Base-by-base conservation (phyloP, 1,284 basidiomycete species). In the Puccinia coronata region DNA sequence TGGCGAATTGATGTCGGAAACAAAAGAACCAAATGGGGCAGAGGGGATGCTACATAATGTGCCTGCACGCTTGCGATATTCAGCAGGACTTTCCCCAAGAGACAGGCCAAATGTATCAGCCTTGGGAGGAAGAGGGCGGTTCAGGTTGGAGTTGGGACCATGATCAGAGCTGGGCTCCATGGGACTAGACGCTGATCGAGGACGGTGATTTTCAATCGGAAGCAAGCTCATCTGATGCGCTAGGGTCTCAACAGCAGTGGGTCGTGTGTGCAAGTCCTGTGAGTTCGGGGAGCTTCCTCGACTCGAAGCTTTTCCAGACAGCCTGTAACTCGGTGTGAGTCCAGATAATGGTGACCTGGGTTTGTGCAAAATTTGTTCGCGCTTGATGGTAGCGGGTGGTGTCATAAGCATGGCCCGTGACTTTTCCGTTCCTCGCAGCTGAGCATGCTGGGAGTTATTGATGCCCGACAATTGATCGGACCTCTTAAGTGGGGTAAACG, bases 111-210 rank as follows among this genome's bases (percentile, higher is more conserved):
- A 59, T 14, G 43, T 39, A 28, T 69, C 43, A 11, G 49, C 3
- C 53, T 53, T 36, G 55, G 67, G 53, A 28, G 36, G 31, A 47
- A 57, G 23, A 57, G 72, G 28, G 23, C 53, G 25, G 12, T 20
- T 72, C 67, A 70, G 47, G 25, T 23, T 51, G 4, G 36, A 11
- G 47, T 75, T 39, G 25, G 25, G 11, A 9, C 4, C 23, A 34
- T 47, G n/a, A 25, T 80, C 77, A 49, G 49, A 43, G 20, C 67
- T 69, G 16, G 77, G 77, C 25, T 70, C 77, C 49, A 70, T 71
- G 25, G 77, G 77, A 41, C 39, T 80, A 25, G 77, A 80, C 47
- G 43, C 31, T 31, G 77, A 80, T 20, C 77, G 77, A 31, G 51
- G 77, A 49, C 77, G 77, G n/a, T 71, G 77, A 31, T n/a, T 61